Evolutionary conservation across 2,329 filamentous ascomycete species (phyloP), one percentile per base, ranked within the genome.

Genomic region (Delphinella strobiligena): DNA sequence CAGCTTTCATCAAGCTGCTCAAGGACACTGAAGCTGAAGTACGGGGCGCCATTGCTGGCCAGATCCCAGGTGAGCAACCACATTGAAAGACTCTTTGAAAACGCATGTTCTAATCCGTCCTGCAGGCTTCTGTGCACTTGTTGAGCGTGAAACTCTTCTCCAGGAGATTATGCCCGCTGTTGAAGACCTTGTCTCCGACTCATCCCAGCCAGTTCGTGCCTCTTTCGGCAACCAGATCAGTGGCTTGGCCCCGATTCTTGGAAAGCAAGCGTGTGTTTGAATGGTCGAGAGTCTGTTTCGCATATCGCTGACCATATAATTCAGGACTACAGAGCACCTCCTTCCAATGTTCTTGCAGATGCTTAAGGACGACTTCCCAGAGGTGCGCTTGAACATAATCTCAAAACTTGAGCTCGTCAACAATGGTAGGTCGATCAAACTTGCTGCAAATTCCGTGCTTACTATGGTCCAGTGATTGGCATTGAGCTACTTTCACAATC

Each of bases 371-470:
- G 91, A 98, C 58, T 96, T 95, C 62, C 91, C 91, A 16, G 91
- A 98, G 59, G 91, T 98, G 37, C 82, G 91, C 47, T 78, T 98
- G 44, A 93, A 98, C 66, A 98, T 98, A 61, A 98, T 98, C 56
- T 96, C 91, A n/a, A 98, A 98, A 66, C 78, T 98, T 40, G 93
- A 98, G 67, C 76, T 93, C 47, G 91, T 98, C 48, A 98, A 98
- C 67, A 85, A 95, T 66, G 84, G 84, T 87, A 68, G 47, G 67
- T 57, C n/a, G 5, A 12, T 7, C 7, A 7, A 7, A 7, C 22
- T 27, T 27, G 7, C 12, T 12, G 22, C 22, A 7, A 12, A 7
- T 27, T 27, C 22, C 12, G 15, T n/a, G 30, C 5, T 37, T 5
- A 40, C 14, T 38, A n/a, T n/a, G 88, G 19, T 19, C n/a, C 11